These are phyloP conservation scores for Backusella mclennaniae DNA, from an alignment of 192 early-diverging fungal species.

Conservation along the genomic window DNA sequence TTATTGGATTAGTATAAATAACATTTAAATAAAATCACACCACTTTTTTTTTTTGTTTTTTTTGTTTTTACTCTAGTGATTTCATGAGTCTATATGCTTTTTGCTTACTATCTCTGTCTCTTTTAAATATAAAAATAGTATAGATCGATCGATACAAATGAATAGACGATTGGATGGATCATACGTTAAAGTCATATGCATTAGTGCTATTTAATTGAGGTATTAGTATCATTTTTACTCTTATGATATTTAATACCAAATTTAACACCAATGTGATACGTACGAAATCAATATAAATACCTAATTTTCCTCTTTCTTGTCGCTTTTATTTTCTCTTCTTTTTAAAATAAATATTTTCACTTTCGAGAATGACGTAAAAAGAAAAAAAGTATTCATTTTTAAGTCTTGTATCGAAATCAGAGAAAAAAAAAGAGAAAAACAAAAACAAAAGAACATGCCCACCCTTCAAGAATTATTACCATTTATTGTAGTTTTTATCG, in stretches of 20 bases:
- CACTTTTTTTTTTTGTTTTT: not conserved
- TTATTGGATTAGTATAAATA: not conserved
- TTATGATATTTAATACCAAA: not conserved
- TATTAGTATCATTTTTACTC: not conserved
- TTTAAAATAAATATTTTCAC: not conserved
- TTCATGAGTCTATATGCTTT: not conserved
- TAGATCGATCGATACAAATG: not conserved
- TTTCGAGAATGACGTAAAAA: not conserved
- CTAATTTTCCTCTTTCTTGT: not conserved
- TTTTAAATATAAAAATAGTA: not conserved
- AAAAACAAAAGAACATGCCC: not conserved
- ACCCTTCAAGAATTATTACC: constrained; percentile 8
- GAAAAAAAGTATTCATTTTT: not conserved
- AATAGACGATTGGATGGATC: not conserved
- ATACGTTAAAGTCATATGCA: not conserved
- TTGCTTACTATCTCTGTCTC: not conserved
- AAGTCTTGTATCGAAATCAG: not conserved
- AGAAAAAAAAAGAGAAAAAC: not conserved
- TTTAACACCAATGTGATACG: not conserved
- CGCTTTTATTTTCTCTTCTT: not conserved
- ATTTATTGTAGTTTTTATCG: not conserved
- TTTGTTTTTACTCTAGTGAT: not conserved
- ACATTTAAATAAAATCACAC: not conserved
- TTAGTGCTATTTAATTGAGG: not conserved
- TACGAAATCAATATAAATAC: not conserved